A percentile compares a stretch with the other conserved stretches of the same genome.
These are phyloP conservation scores for Pelargonium fulgidum DNA, from an alignment of 441 rosid species.

Conservation along the genomic window DNA sequence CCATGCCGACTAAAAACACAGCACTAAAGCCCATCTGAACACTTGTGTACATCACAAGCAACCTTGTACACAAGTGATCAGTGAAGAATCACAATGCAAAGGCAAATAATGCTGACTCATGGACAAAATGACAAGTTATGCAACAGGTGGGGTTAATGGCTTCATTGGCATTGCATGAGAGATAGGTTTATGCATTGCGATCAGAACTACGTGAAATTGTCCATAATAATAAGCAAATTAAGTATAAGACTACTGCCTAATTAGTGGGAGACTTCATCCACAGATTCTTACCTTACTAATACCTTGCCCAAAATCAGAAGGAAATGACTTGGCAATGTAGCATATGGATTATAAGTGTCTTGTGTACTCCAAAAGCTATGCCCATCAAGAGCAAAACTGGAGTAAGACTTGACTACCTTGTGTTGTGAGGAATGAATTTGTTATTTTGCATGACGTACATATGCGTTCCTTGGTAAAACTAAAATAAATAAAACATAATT, in stretches of 20 bases:
- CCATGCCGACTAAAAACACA: neutral
- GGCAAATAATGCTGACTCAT: neutral
- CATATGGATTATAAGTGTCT: no score
- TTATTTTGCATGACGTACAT: neutral
- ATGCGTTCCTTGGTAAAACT: neutral
- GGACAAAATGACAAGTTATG: neutral
- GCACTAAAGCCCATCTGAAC: slow-evolving; percentile 6
- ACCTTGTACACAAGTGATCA: slow-evolving; percentile 11
- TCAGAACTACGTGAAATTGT: neutral
- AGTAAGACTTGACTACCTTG: neutral
- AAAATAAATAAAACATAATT: neutral
- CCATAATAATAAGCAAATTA: neutral
- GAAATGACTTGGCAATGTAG: neutral
- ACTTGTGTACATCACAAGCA: neutral
- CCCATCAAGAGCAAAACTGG: neutral
- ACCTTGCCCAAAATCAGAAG: neutral
- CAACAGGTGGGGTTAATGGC: neutral
- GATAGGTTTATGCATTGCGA: neutral
- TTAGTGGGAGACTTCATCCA: neutral
- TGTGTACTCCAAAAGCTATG: neutral
- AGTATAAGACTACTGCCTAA: neutral
- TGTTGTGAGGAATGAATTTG: neutral
- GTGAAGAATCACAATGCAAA: neutral
- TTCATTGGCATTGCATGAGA: neutral
- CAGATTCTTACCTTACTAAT: neutral